Evolutionary conservation across 169 alveolate species (phyloP).

Genomic region (Plasmodium malariae): DNA sequence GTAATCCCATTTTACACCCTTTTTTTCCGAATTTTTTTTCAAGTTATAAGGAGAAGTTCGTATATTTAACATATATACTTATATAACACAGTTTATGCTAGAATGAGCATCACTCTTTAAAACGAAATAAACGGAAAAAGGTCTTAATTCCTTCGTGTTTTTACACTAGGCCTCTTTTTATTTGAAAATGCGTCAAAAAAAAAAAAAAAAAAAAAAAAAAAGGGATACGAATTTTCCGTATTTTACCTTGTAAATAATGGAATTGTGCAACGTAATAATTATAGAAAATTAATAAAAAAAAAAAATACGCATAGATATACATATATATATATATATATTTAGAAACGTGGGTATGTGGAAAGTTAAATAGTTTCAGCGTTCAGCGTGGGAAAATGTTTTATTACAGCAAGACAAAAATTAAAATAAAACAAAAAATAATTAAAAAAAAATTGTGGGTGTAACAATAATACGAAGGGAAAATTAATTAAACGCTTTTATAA

Average conservation of each 20-base stretch:
- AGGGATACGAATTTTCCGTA: too few relatives aligned
- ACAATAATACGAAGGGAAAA: too few relatives aligned
- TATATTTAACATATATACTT: too few relatives aligned
- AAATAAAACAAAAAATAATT: too few relatives aligned
- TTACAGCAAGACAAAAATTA: neutral
- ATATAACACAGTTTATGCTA: neutral
- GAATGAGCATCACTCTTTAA: neutral
- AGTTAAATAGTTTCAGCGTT: neutral
- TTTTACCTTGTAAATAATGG: too few relatives aligned
- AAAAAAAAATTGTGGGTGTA: too few relatives aligned
- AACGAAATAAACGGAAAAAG: neutral
- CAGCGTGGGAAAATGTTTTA: neutral
- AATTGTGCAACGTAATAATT: neutral
- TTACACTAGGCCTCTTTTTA: neutral
- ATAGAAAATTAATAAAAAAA: too few relatives aligned
- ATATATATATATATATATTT: too few relatives aligned
- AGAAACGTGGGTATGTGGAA: neutral
- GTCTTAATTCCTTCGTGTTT: neutral
- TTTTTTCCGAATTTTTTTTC: too few relatives aligned
- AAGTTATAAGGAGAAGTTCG: too few relatives aligned
- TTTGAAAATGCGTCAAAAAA: neutral
- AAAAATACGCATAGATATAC: neutral
- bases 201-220: too few relatives aligned
- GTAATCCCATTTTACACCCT: neutral
- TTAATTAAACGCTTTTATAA: too few relatives aligned